phyloP scores from a whole-genome alignment of 2,329 filamentous ascomycete species.

The Tolypocladium tundrense region DNA sequence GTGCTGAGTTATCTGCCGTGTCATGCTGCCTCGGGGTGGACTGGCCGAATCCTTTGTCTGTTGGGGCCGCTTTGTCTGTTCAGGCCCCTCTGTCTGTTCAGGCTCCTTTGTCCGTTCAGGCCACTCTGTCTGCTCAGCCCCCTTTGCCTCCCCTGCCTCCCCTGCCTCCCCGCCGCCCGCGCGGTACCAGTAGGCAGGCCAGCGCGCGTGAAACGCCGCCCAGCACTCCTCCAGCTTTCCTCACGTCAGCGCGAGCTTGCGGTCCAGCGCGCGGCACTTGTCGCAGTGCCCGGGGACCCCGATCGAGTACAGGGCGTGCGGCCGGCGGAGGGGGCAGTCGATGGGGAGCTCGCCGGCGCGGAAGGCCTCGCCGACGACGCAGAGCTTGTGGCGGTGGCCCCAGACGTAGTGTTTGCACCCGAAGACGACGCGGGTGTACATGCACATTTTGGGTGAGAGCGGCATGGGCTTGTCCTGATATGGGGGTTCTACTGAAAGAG shows the following conservation, averaged over 20 bases:
- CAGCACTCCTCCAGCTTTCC: constrained; percentile 8
- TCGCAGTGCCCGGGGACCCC: constrained; percentile 11
- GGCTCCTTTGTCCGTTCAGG: not conserved
- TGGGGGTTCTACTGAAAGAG: not conserved
- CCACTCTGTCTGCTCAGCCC: not conserved
- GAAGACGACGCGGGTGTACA: constrained; percentile 14
- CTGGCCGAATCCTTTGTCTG: not conserved
- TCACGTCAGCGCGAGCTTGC: constrained; percentile 7
- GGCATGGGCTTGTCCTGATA: not conserved
- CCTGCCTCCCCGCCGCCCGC: not conserved
- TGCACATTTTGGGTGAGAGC: constrained; percentile 13
- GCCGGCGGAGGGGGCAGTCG: constrained; percentile 10
- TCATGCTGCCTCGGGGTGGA: not conserved
- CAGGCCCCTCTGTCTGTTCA: not conserved
- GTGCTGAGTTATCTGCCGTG: not conserved
- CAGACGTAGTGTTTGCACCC: constrained; percentile 14
- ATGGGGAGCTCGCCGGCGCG: not conserved
- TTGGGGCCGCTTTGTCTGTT: not conserved
- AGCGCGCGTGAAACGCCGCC: constrained; percentile 1
- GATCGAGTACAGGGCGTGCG: constrained; percentile 12
- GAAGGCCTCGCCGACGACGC: constrained; percentile 9
- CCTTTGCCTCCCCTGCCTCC: not conserved
- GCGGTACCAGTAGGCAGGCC: not conserved
- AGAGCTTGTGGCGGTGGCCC: constrained; percentile 14
- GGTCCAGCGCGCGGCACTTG: constrained; percentile 11